Evolutionary conservation across 2,329 filamentous ascomycete genomes (phyloP).

Genomic region (Fusarium nodosum): DNA sequence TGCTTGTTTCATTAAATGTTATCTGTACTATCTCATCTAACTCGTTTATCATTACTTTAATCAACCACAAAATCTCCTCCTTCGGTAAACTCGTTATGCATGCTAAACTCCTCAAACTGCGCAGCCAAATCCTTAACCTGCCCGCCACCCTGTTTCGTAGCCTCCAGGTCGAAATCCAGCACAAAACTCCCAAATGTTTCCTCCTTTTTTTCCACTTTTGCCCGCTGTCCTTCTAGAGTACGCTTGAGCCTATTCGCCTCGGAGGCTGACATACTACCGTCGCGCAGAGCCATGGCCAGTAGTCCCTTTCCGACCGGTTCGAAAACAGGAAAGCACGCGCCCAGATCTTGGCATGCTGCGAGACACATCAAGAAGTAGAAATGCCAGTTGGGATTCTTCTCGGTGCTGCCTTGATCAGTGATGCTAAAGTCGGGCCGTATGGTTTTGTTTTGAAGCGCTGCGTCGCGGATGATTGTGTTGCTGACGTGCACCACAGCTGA

Average conservation of each 20-base stretch:
- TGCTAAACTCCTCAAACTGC: constrained; percentile 26
- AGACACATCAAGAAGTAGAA: constrained; percentile 21
- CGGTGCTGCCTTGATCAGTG: not conserved
- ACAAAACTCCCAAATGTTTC: not conserved
- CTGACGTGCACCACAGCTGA: constrained; percentile 30
- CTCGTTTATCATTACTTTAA: not conserved
- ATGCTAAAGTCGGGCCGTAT: not conserved
- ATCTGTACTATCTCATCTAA: not conserved
- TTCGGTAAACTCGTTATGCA: constrained; percentile 29
- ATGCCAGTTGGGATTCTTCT: not conserved
- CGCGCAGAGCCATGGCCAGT: constrained; percentile 19
- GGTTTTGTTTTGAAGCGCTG: constrained; percentile 6
- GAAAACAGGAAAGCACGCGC: constrained; percentile 8
- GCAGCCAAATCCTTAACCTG: constrained; percentile 23
- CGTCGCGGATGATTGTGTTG: constrained; percentile 30
- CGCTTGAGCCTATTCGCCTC: constrained; percentile 13
- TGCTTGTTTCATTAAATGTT: not conserved
- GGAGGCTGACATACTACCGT: constrained; percentile 12
- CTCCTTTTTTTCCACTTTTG: fast-evolving
- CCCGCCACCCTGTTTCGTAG: constrained; percentile 19
- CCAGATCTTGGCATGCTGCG: constrained; percentile 16
- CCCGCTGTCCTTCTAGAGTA: constrained; percentile 1
- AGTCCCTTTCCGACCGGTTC: constrained; percentile 9
- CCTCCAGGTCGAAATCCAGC: constrained; percentile 22
- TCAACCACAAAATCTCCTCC: constrained; percentile 27